Percentiles rank a stretch among this genome's conserved stretches.
Evolutionary conservation across 1,284 basidiomycete species (phyloP).

Genomic region (Omphalotus olearius): DNA sequence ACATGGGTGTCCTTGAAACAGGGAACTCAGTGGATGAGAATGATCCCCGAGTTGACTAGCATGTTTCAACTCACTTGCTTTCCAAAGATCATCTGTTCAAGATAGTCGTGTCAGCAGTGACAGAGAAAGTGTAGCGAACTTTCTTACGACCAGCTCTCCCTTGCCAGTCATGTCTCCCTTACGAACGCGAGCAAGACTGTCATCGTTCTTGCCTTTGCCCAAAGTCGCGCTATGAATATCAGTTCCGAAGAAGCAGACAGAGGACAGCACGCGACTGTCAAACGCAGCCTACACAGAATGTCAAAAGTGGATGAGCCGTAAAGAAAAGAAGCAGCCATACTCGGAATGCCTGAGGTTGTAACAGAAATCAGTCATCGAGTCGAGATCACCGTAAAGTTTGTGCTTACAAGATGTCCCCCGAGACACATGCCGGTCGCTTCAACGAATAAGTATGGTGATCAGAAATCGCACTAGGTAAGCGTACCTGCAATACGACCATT

Average conservation of each 20-base stretch:
- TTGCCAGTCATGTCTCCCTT: constrained; percentile 74
- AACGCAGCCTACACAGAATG: constrained; percentile 67
- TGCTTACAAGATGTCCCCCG: constrained; percentile 72
- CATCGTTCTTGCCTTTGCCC: constrained; percentile 79
- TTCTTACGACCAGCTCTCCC: constrained; percentile 77
- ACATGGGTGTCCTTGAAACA: constrained; percentile 79
- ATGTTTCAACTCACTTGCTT: constrained; percentile 62
- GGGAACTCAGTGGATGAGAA: neutral
- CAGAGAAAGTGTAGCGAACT: neutral
- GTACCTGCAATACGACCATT: constrained; percentile 83
- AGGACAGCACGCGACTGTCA: constrained; percentile 75
- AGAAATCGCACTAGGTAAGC: neutral
- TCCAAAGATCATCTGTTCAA: constrained; percentile 81
- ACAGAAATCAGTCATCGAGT: constrained; percentile 3
- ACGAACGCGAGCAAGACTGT: constrained; percentile 67
- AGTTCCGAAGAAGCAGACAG: constrained; percentile 92
- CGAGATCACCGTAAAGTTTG: neutral
- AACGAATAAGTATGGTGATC: constrained; percentile 6
- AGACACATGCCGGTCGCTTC: constrained; percentile 83
- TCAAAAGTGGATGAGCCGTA: neutral
- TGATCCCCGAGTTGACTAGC: neutral
- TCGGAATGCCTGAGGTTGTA: constrained; percentile 47
- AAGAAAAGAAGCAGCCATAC: constrained; percentile 28
- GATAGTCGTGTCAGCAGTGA: neutral
- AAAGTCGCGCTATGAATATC: constrained; percentile 85